phyloP scores from a whole-genome alignment of 441 rosid species.

The Aquilaria agallochum region DNA sequence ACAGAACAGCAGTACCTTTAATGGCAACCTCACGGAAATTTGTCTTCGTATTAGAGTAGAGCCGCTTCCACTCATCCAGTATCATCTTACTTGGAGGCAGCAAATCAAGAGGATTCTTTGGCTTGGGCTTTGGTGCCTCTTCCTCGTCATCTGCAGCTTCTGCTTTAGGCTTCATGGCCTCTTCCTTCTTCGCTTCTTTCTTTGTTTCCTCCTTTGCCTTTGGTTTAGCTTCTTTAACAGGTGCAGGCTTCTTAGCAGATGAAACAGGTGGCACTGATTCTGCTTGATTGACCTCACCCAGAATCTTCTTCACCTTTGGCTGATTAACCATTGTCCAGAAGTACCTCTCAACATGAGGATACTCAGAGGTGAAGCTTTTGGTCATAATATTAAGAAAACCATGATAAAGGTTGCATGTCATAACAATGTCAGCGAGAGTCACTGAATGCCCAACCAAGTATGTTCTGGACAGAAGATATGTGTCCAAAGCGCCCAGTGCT shows the following conservation, averaged over 20 bases:
- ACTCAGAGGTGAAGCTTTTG: slow-evolving; percentile 74
- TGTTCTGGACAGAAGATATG: slow-evolving; percentile 67
- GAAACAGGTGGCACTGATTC: slow-evolving; percentile 52
- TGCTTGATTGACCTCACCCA: slow-evolving; percentile 79
- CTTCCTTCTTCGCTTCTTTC: slow-evolving; percentile 58
- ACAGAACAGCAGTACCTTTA: slow-evolving; percentile 44
- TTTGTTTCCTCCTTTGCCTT: slow-evolving; percentile 62
- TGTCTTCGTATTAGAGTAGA: slow-evolving; percentile 89
- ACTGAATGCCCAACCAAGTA: slow-evolving; percentile 81
- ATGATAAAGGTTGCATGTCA: slow-evolving; percentile 59
- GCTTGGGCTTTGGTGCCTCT: slow-evolving; percentile 88
- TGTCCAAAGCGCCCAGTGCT: slow-evolving; percentile 67
- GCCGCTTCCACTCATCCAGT: slow-evolving; percentile 97
- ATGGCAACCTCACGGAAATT: slow-evolving; percentile 97
- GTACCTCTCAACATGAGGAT: slow-evolving; percentile 96
- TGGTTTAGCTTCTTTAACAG: slow-evolving; percentile 48
- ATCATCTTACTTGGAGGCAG: slow-evolving; percentile 93
- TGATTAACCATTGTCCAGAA: slow-evolving; percentile 97
- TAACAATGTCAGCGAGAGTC: slow-evolving; percentile 77
- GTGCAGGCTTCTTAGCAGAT: slow-evolving; percentile 59
- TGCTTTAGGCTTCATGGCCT: slow-evolving; percentile 57
- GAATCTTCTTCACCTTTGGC: slow-evolving; percentile 73
- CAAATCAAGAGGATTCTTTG: slow-evolving; percentile 92
- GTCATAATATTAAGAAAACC: slow-evolving; percentile 58
- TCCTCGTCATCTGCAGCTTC: slow-evolving; percentile 51